A percentile compares a stretch with the other conserved stretches of the same genome.
These are phyloP conservation scores for Aspergillus leporis DNA, from an alignment of 495 filamentous ascomycete species.

Conservation along the genomic window DNA sequence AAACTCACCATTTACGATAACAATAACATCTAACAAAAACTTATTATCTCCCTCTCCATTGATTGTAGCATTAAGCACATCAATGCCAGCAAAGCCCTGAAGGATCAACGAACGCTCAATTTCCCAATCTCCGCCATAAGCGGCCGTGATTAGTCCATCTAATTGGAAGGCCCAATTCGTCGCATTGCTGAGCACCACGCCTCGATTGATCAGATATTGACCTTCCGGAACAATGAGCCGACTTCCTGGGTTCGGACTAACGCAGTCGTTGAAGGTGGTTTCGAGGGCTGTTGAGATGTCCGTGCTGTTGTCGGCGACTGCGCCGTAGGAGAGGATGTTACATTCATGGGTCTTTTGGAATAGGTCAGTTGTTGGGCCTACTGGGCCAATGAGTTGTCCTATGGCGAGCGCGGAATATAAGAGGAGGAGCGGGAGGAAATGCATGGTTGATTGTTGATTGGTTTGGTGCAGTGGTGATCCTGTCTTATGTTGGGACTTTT, in stretches of 20 bases:
- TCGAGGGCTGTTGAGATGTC: slow-evolving; percentile 43
- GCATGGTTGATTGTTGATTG: background rate
- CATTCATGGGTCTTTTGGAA: slow-evolving; percentile 35
- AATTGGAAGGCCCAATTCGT: slow-evolving; percentile 42
- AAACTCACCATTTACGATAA: slow-evolving; percentile 31
- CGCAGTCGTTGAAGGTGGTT: slow-evolving; percentile 39
- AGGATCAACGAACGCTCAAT: slow-evolving; percentile 34
- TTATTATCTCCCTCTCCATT: slow-evolving; percentile 36
- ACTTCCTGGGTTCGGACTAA: slow-evolving; percentile 25
- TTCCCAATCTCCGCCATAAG: slow-evolving; percentile 32
- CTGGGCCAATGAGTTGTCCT: slow-evolving; percentile 29
- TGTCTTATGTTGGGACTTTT: background rate
- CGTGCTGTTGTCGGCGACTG: slow-evolving; percentile 39
- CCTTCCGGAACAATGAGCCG: slow-evolving; percentile 43
- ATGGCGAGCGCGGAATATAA: slow-evolving; percentile 4
- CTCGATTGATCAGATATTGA: slow-evolving; percentile 32
- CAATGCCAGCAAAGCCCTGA: slow-evolving; percentile 25
- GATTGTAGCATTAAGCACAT: slow-evolving; percentile 40
- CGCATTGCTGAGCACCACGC: slow-evolving; percentile 36
- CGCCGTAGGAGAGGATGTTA: slow-evolving; percentile 49
- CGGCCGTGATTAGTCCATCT: slow-evolving; percentile 44
- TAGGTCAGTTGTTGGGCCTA: slow-evolving; percentile 36
- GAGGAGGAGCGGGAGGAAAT: background rate
- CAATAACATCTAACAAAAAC: slow-evolving; percentile 29
- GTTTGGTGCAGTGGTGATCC: background rate